These are phyloP conservation scores for Spathaspora boniae DNA, from an alignment of 805 yeast species.

Conservation along the genomic window DNA sequence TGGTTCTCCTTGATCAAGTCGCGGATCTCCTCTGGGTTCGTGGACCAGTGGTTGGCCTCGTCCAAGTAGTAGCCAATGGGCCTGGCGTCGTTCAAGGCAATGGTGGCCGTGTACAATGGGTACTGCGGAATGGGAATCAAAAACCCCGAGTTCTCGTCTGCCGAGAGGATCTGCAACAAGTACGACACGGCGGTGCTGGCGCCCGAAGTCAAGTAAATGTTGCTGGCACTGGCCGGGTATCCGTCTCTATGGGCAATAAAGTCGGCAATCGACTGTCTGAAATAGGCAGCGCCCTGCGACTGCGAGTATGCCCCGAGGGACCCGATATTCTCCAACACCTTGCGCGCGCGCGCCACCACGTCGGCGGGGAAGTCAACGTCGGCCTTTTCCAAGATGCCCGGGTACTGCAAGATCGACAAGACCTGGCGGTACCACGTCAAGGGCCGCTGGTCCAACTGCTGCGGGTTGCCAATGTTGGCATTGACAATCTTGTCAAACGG, in stretches of 20 bases:
- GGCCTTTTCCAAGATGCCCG: conserved; percentile 51
- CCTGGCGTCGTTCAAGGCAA: conserved; percentile 77
- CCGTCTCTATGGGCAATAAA: conserved; percentile 83
- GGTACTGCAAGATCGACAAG: conserved; percentile 80
- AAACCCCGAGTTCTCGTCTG: conserved; percentile 67
- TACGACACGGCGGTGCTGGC: conserved; percentile 93
- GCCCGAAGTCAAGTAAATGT: conserved; percentile 85
- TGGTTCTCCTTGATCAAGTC: conserved; percentile 46
- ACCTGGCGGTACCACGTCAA: conserved; percentile 94
- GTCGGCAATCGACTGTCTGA: conserved; percentile 76
- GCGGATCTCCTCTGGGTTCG: conserved; percentile 65
- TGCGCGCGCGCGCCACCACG: conserved; percentile 67
- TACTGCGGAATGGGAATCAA: conserved; percentile 97
- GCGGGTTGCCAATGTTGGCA: conserved; percentile 98
- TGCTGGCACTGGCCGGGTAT: conserved; percentile 54
- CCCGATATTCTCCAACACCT: conserved; percentile 58
- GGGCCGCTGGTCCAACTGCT: conserved; percentile 92
- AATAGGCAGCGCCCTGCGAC: conserved; percentile 78
- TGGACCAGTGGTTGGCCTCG: conserved; percentile 81
- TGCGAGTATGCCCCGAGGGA: conserved; percentile 94
- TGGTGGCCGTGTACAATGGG: conserved; percentile 93
- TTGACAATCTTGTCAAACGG: conserved; percentile 78
- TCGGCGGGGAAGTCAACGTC: conserved; percentile 52
- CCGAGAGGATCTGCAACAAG: conserved; percentile 65
- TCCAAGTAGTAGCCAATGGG: conserved; percentile 85